Evolutionary conservation across 768 basidiomycete species (phyloP), one percentile per base, ranked within the genome.

Genomic region (Tylopilus sp.): DNA sequence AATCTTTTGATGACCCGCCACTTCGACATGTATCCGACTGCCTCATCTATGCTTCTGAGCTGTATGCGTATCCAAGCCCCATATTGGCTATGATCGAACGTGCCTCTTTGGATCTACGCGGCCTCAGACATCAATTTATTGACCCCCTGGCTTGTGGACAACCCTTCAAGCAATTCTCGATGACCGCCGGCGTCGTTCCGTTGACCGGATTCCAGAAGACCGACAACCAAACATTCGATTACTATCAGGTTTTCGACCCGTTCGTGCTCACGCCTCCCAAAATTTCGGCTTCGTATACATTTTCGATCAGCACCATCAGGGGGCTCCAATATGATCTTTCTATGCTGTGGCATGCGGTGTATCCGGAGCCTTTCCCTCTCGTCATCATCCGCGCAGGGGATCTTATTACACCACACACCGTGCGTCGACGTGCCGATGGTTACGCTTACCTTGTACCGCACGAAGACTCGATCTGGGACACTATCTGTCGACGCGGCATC

Each of bases 321-420:
- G 18, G 15, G 17, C 22, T 67, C 11, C 65, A 52, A 22, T 11
- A 11, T 1, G 49, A 47, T 4, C 47, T 68, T 11, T 7, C 7
- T n/a, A 10, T 1, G 2, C 20, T 47, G 17, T 62, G 55, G 55
- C 22, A 3, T 18, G 30, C 12, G 3, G 62, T 58, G 0, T 52
- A 28, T 44, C 67, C 62, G 6, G 0, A 31, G 1, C 67, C 65
- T 3, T 57, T 67, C 5, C 67, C 62, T 0, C 47, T 52, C 6
- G 42, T 67, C 22, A 50, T 69, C 6, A 22, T 67, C 36, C 57
- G 56, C 8, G 9, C 18, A 3, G 12, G 11, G 13, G 67, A 67
- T 31, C 12, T 63, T 41, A 1, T 65, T 3, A 55, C 44, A n/a
- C 44, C 44, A 1, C 20, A n/a, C 17, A 0, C 11, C 15, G 30